These are phyloP conservation scores for Rhodotorula sp. DNA, from an alignment of 1,284 basidiomycete genomes.

Conservation along the genomic window DNA sequence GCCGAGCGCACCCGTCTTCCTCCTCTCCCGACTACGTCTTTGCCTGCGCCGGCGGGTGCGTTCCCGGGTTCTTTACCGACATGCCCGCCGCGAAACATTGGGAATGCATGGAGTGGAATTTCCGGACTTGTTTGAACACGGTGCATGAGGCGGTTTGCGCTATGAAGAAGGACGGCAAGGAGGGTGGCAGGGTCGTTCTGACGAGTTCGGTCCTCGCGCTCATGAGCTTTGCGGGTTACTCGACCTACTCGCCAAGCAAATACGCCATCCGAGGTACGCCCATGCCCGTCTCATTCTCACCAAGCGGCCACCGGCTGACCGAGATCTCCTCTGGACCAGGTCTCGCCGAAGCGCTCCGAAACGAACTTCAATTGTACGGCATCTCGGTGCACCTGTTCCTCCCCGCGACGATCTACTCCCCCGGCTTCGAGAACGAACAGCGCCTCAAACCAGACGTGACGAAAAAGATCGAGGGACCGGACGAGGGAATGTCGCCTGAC, in stretches of 20 bases:
- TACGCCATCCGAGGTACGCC: constrained; percentile 76
- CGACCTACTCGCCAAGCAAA: constrained; percentile 83
- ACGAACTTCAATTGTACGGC: constrained; percentile 74
- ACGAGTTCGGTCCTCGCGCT: constrained; percentile 78
- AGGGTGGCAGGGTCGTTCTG: constrained; percentile 69
- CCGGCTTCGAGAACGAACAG: constrained; percentile 77
- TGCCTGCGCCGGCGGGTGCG: constrained; percentile 66
- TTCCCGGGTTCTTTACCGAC: constrained; percentile 71
- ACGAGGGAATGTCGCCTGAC: constrained; percentile 66
- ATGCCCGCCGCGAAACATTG: constrained; percentile 61
- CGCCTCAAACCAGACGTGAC: constrained; percentile 76
- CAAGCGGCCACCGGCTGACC: neutral
- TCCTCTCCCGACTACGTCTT: constrained; percentile 68
- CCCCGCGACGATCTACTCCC: constrained; percentile 78
- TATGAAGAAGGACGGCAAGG: constrained; percentile 63
- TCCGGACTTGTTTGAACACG: constrained; percentile 64
- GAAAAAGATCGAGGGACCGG: constrained; percentile 75
- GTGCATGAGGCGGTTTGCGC: constrained; percentile 68
- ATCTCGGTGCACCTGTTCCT: constrained; percentile 83
- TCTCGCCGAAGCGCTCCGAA: constrained; percentile 79
- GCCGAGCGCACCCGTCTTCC: constrained; percentile 56
- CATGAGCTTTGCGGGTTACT: constrained; percentile 78
- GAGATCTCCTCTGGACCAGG: constrained; percentile 53
- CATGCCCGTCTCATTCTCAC: neutral
- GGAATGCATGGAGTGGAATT: constrained; percentile 54